Evolutionary conservation across 306 rosid species (phyloP), one percentile per base, ranked within the genome.

Genomic region (Trifolium dubium): DNA sequence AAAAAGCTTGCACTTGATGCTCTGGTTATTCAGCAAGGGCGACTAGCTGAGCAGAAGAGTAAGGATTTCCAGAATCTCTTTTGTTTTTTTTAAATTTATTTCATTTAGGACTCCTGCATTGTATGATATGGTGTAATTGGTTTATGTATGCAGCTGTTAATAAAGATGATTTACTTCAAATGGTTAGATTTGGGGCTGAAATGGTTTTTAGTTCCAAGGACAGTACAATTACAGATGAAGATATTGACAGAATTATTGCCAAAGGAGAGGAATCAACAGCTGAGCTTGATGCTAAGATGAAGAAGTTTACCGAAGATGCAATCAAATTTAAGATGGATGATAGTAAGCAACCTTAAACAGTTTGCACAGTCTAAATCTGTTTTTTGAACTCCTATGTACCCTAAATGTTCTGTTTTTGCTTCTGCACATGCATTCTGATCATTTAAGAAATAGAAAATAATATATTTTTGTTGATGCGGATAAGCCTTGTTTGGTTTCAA

Each of bases 1-100:
- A 94, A 94, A 85, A 94, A 94, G 88, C 99, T 94, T 81, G 99
- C 99, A 8, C 99, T 94, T 67, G 99, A 94, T 89, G 99, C 99
- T 78, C 81, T 94, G 83, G 99, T 94, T 74, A 94, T 94, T 82
- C 99, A 94, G 77, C 99, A 94, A 83, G 99, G 99, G 51, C 89
- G 99, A 66, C 83, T 94, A 71, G 99, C 99, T 23, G 99, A 94
- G 86, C 99, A 94, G 83, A 94, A 91, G 81, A 83, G 99, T 94
- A 71, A 80, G 93, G 53, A 6, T 44, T 63, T 55, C 62, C 18
- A 32, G 32, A 53, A 34, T 15, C 23, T 23, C 23, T 23, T 23
- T n/a, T 10, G 23, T 18, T 6, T 7, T 39, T 7, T 59, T 13
- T 3, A 3, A 8, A 29, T 8, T 67, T 34, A 9, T 78, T 28